Percentiles rank a stretch among this genome's conserved stretches.
These are phyloP conservation scores for Trichoderma hamatum DNA, from an alignment of 2,329 filamentous ascomycete genomes.

Conservation along the genomic window DNA sequence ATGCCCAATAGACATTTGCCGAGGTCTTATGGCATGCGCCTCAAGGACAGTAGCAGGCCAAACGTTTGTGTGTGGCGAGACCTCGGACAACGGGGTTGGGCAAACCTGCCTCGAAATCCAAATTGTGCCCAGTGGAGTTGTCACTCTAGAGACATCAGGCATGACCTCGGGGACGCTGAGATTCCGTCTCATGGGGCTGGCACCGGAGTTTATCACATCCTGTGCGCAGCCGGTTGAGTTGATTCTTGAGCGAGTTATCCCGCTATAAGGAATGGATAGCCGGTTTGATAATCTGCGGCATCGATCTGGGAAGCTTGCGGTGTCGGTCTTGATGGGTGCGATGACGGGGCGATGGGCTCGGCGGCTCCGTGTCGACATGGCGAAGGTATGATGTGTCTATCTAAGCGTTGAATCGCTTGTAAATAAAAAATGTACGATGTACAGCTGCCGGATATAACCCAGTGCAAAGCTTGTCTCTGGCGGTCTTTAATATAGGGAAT, in stretches of 20 bases:
- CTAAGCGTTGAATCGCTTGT: neutral
- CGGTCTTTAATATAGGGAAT: neutral
- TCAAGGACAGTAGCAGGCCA: neutral
- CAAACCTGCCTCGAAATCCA: constrained; percentile 12
- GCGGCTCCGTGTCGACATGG: constrained; percentile 7
- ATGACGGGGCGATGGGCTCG: neutral
- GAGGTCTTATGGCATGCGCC: neutral
- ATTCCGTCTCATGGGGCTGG: neutral
- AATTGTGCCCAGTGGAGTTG: constrained; percentile 1
- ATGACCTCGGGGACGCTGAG: neutral
- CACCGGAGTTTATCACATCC: neutral
- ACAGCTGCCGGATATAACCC: neutral
- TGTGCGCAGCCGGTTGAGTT: neutral
- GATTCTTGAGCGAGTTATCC: neutral
- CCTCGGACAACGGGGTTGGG: constrained; percentile 2
- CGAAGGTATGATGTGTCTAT: neutral
- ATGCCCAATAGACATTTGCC: neutral
- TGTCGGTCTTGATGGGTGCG: constrained; percentile 11
- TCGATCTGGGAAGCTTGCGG: neutral
- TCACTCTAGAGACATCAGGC: neutral
- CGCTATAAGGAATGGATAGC: neutral
- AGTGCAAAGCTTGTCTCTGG: neutral
- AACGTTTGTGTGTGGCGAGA: neutral
- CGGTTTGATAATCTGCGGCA: neutral
- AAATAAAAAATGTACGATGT: neutral